Conservation (phyloP, 2,329 filamentous ascomycete species). For the Aspergillus ustus region DNA sequence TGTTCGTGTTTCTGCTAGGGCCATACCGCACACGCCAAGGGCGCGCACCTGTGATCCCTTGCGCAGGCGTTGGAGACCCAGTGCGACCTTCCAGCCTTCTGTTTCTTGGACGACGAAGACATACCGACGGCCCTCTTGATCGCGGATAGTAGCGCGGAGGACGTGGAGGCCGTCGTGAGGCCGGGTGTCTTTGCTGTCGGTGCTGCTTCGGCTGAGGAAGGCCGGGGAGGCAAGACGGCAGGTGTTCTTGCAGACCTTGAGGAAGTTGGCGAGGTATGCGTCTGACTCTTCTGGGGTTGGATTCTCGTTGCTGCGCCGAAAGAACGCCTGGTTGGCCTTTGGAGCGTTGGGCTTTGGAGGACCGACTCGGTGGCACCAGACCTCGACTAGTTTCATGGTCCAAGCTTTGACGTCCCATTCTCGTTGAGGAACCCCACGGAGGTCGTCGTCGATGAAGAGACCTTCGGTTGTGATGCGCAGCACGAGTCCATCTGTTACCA, state of each 20-base stretch:
- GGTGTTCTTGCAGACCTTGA: constrained; percentile 67
- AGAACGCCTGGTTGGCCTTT: constrained; percentile 39
- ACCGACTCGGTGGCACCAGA: constrained; percentile 73
- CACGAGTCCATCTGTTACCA: constrained; percentile 89
- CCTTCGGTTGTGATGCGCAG: constrained; percentile 92
- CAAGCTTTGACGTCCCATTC: constrained; percentile 99
- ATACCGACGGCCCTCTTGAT: constrained; percentile 65
- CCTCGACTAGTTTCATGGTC: constrained; percentile 92
- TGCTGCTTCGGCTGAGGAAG: constrained; percentile 43
- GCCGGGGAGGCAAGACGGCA: constrained; percentile 57
- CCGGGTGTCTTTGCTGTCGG: constrained; percentile 18
- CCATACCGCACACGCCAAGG: constrained; percentile 52
- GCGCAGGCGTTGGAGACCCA: constrained; percentile 61
- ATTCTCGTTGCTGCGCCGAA: constrained; percentile 52
- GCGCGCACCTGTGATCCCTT: constrained; percentile 61
- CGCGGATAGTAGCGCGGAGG: constrained; percentile 62
- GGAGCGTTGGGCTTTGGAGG: constrained; percentile 39
- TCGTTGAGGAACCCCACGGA: constrained; percentile 85
- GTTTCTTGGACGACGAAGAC: constrained; percentile 63
- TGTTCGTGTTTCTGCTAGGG: constrained; percentile 24
- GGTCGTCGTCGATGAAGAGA: constrained; percentile 95
- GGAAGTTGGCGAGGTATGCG: constrained; percentile 64
- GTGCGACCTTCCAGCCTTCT: constrained; percentile 67
- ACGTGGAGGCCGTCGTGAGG: constrained; percentile 55
- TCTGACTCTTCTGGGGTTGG: constrained; percentile 70